Conservation (phyloP, 164 flowering plant species). For the Brasenia schreberi region DNA sequence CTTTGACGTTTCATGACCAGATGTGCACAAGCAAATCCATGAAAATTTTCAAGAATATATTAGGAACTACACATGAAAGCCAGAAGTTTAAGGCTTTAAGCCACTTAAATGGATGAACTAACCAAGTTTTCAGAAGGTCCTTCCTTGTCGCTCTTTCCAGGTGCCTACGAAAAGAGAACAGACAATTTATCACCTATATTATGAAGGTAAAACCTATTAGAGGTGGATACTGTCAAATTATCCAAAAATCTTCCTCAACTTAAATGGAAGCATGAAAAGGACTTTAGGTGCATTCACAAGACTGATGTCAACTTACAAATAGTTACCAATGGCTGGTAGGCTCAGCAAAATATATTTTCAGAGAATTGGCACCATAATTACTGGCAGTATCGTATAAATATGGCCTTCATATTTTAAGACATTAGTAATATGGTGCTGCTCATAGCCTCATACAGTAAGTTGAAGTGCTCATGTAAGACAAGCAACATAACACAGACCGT, state of each 20-base stretch:
- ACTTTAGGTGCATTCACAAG: not conserved
- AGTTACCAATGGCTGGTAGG: not conserved
- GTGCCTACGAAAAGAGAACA: constrained; percentile 40
- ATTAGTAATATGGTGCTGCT: too few relatives aligned
- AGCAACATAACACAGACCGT: too few relatives aligned
- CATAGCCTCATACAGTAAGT: too few relatives aligned
- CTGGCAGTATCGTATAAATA: not conserved
- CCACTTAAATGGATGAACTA: constrained; percentile 11
- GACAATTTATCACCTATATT: not conserved
- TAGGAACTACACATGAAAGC: not conserved
- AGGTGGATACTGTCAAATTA: not conserved
- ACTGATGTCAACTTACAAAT: too few relatives aligned
- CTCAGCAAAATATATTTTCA: not conserved
- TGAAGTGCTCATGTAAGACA: too few relatives aligned
- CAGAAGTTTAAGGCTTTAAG: not conserved
- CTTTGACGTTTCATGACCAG: too few relatives aligned
- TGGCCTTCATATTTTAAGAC: too few relatives aligned
- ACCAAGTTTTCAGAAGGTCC: constrained; percentile 85
- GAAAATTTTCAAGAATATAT: not conserved
- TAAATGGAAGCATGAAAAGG: not conserved
- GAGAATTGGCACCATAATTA: not conserved
- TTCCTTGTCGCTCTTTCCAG: constrained; percentile 91
- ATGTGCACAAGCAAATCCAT: too few relatives aligned
- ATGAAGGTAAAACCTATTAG: not conserved
- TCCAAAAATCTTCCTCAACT: too few relatives aligned